A percentile compares a stretch with the other conserved stretches of the same genome.
Conservation (phyloP, 345 rosid genomes). For the Lumnitzera racemosa region DNA sequence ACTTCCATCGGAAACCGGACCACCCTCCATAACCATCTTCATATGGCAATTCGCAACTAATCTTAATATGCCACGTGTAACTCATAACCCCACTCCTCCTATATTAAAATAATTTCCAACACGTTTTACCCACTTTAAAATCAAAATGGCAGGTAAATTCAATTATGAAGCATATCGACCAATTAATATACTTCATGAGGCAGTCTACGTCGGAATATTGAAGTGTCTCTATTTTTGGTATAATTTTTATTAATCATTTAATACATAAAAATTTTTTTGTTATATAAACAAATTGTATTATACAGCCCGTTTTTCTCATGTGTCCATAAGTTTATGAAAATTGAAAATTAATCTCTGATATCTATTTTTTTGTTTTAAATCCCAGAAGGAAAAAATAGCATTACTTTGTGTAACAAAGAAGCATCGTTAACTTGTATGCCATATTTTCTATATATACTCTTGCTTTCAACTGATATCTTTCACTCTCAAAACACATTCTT, state of each 20-base stretch:
- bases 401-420: background rate
- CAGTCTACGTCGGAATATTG: too few species aligned
- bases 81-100: background rate
- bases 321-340: too few species aligned
- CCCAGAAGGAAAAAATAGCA: too few species aligned
- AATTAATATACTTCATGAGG: background rate
- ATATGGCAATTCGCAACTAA: background rate
- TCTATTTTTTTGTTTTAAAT: too few species aligned
- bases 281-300: too few species aligned
- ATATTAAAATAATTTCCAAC: background rate
- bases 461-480: background rate
- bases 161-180: background rate
- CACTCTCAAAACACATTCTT: conserved; percentile 1
- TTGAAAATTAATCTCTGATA: too few species aligned
- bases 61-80: background rate
- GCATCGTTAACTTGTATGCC: too few species aligned
- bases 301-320: too few species aligned
- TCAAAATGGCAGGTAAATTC: background rate
- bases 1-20: background rate
- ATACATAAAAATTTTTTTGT: too few species aligned
- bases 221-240: too few species aligned
- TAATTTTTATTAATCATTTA: too few species aligned
- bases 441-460: background rate
- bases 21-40: background rate
- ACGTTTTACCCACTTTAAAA: background rate